Base-by-base conservation (phyloP, 768 basidiomycete species). In the Xerocomus brunneocitrinus region DNA sequence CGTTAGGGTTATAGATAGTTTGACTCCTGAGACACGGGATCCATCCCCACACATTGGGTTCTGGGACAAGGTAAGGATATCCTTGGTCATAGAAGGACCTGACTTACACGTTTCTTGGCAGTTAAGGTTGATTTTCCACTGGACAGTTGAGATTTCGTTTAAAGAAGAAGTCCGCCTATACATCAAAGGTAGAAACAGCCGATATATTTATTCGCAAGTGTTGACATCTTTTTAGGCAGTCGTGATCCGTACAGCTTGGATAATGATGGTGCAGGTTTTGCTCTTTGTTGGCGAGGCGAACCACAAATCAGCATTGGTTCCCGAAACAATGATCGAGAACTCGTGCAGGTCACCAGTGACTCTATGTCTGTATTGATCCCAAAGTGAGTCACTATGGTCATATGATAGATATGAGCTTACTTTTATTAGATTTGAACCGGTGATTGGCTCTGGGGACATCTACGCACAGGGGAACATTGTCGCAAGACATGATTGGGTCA, bases 281-380 rank as follows among this genome's bases (percentile, higher is more conserved):
- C 85, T 8, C 74, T 95, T 14, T 84, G 85, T 38, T 97, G 90
- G 89, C 76, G 80, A 62, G 91, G 91, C 49, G 77, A 80, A 60
- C 83, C 92, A 5, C 78, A 79, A 46, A 71, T 95, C 43, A 73
- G 79, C 1, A 79, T 97, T 49, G 88, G 83, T 14, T 78, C 83
- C 52, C 74, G 75, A 46, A 93, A 94, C 63, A 72, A 76, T 22
- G 82, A 91, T 58, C 73, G 73, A 40, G 94, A 98, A 65, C 71
- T 93, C 24, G 77, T 94, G 28, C 93, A 98, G 73, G 81, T 97
- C 31, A 75, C 75, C 44, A 90, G 91, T 59, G 84, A 92, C 31
- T 77, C 81, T 5, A 89, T 94, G 80, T 68, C 87, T 34, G 83
- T 97, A 50, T 84, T 86, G 5, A 85, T 97, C 52, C 95, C 95